These are phyloP conservation scores for Schwanniomyces etchellsii DNA, from an alignment of 1,139 yeast species.

Conservation along the genomic window DNA sequence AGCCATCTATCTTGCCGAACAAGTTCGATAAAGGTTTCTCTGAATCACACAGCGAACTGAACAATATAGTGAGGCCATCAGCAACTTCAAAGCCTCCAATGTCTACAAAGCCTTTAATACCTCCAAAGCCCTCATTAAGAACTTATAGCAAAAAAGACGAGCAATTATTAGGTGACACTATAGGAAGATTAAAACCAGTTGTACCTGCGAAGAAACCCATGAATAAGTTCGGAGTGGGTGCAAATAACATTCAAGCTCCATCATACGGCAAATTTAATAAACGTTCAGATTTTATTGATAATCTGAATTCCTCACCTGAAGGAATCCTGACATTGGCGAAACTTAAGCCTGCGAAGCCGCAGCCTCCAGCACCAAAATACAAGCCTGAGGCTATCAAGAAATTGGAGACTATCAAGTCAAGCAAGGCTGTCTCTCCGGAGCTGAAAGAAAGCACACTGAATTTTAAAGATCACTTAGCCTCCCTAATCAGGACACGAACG, in stretches of 20 bases:
- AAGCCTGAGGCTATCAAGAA: neutral
- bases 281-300: neutral
- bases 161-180: neutral
- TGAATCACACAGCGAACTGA: too few relatives aligned
- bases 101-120: neutral
- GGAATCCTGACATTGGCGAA: conserved; percentile 14
- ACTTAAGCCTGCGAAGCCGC: conserved; percentile 9
- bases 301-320: conserved; percentile 6
- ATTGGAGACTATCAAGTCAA: neutral
- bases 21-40: too few relatives aligned
- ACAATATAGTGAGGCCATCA: neutral
- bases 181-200: neutral
- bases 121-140: neutral
- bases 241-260: neutral
- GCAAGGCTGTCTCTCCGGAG: neutral
- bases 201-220: neutral
- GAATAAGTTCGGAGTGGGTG: neutral
- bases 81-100: neutral
- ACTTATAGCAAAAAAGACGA: neutral
- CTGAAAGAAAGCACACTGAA: neutral
- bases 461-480: conserved; percentile 5
- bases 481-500: conserved; percentile 11
- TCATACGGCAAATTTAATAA: neutral
- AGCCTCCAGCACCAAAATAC: neutral
- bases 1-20: neutral